Conservation (phyloP, 805 yeast genomes). For the Ogataea henricii region DNA sequence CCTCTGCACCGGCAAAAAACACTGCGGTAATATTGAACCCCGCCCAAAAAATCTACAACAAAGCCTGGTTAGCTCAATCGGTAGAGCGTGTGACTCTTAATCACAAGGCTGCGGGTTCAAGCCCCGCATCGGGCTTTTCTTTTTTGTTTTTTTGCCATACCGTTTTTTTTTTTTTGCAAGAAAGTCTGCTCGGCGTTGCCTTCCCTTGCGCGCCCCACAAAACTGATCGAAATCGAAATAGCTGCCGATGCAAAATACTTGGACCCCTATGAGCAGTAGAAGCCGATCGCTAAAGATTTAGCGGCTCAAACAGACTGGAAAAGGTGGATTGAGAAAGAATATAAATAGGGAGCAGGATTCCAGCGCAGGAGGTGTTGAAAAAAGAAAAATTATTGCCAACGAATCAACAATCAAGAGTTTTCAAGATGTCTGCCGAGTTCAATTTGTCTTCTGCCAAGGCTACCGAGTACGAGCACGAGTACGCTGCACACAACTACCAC, state of each 20-base stretch:
- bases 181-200: conserved; percentile 12
- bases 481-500: conserved; percentile 96
- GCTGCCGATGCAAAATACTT: conserved; percentile 3
- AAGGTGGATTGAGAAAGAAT: not conserved
- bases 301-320: not conserved
- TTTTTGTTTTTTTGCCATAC: not conserved
- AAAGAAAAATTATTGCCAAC: no score
- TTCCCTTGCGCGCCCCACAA: conserved; percentile 10
- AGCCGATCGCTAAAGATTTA: conserved; percentile 11
- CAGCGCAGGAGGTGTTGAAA: not conserved
- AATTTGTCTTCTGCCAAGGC: conserved; percentile 67
- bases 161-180: not conserved
- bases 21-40: not conserved
- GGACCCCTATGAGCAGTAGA: conserved; percentile 19
- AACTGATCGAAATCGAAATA: conserved; percentile 1
- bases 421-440: conserved; percentile 33
- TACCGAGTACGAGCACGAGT: conserved; percentile 65
- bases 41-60: not conserved
- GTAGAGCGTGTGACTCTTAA: conserved; percentile 18
- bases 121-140: conserved; percentile 15
- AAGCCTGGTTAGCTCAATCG: conserved; percentile 17
- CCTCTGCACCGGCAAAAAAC: not conserved
- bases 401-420: no score
- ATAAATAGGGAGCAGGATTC: not conserved
- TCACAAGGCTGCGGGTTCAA: conserved; percentile 16